Evolutionary conservation across 2,329 filamentous ascomycete genomes (phyloP), one percentile per base, ranked within the genome.

Genomic region (Chaetomiaceae sp.): DNA sequence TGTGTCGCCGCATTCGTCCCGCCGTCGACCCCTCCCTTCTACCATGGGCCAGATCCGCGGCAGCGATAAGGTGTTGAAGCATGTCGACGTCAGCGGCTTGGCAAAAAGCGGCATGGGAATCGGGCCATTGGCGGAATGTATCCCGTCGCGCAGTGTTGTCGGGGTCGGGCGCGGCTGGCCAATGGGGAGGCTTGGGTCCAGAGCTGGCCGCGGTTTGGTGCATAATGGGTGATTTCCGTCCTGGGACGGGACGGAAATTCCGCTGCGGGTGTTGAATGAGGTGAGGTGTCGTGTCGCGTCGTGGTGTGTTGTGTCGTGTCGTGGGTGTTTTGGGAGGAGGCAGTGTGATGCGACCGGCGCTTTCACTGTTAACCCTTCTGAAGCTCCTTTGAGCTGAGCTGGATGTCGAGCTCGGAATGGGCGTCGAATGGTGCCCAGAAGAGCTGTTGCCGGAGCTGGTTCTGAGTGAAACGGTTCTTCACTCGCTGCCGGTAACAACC

Each of bases 71-170:
- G 38, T 25, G 38, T 25, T 38, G 44, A 61, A 59, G 59, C 59
- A 61, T 8, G 50, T 57, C 59, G 57, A 63, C 61, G 60, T 63
- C 61, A 63, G 55, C 46, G 57, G 54, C 61, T 61, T 61, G 59
- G 57, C 57, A 33, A n/a, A n/a, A n/a, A 38, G 23, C 6, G 14
- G 11, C 37, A 29, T 51, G 50, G 56, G 54, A 27, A 12, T 31
- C 47, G 36, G 7, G 20, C 14, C 37, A 60, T 61, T 60, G 55
- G 55, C 40, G 51, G 52, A 56, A 51, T 17, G 25, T 33, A 25
- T 42, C n/a, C n/a, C 42, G n/a, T n/a, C n/a, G n/a, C n/a, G n/a
- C n/a, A n/a, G n/a, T n/a, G n/a, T n/a, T n/a, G n/a, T n/a, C n/a
- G n/a, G n/a, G n/a, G n/a, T 20, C 27, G 33, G 37, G 6, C 3